Conservation (phyloP, 495 filamentous ascomycete genomes). For the Annulohypoxylon moriforme region DNA sequence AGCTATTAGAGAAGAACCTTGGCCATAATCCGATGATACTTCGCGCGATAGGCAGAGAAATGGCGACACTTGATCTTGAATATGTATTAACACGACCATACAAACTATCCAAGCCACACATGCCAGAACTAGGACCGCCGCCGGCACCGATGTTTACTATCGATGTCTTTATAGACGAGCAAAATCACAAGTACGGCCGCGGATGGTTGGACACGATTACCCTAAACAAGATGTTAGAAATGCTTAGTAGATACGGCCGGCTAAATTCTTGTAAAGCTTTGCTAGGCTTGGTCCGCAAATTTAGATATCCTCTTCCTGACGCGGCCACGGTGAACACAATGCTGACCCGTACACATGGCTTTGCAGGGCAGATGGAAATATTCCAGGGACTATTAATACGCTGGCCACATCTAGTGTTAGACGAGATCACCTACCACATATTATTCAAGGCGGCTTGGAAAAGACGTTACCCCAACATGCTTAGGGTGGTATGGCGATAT, state of each 20-base stretch:
- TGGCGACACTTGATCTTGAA: slow-evolving; percentile 52
- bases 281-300: slow-evolving; percentile 41
- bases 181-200: slow-evolving; percentile 51
- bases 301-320: slow-evolving; percentile 23
- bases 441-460: slow-evolving; percentile 50
- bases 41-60: slow-evolving; percentile 45
- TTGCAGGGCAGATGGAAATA: slow-evolving; percentile 41
- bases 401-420: slow-evolving; percentile 27
- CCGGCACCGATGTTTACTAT: slow-evolving; percentile 37
- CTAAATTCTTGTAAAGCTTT: slow-evolving; percentile 42
- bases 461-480: slow-evolving; percentile 48
- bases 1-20: slow-evolving; percentile 48
- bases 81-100: slow-evolving; percentile 27
- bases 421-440: slow-evolving; percentile 40
- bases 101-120: background rate
- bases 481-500: slow-evolving; percentile 55
- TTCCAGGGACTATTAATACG: slow-evolving; percentile 12
- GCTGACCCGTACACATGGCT: slow-evolving; percentile 47
- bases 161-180: slow-evolving; percentile 42
- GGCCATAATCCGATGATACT: slow-evolving; percentile 36
- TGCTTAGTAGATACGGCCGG: slow-evolving; percentile 43
- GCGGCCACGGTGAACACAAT: slow-evolving; percentile 51
- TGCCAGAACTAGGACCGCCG: background rate
- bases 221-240: slow-evolving; percentile 49
- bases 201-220: slow-evolving; percentile 52